Conservation (phyloP, 306 rosid species). For the Cucumis melo region DNA sequence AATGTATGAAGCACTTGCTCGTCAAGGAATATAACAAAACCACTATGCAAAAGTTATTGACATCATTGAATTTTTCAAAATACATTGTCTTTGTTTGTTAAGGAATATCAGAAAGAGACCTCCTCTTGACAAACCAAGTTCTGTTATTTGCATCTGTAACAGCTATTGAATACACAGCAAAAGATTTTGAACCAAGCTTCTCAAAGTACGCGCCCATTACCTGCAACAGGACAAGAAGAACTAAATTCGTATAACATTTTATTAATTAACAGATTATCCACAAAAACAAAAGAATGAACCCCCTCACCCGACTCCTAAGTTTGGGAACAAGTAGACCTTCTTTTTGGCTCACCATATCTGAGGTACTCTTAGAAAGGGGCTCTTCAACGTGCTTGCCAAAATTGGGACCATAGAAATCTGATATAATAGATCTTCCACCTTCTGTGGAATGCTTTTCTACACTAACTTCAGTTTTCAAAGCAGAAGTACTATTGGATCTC, state of each 20-base stretch:
- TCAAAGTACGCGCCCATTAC: slow-evolving; percentile 94
- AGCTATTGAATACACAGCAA: slow-evolving; percentile 93
- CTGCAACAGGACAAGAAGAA: slow-evolving; percentile 30
- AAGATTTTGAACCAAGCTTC: slow-evolving; percentile 71
- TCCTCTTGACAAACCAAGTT: slow-evolving; percentile 94
- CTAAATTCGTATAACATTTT: background rate
- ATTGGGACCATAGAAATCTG: slow-evolving; percentile 58
- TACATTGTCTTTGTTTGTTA: background rate
- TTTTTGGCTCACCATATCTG: slow-evolving; percentile 38
- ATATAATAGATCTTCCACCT: slow-evolving; percentile 43
- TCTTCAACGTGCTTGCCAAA: slow-evolving; percentile 41
- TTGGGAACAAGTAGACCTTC: slow-evolving; percentile 60
- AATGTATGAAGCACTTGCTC: background rate
- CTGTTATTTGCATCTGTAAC: slow-evolving; percentile 70
- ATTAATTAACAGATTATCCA: background rate
- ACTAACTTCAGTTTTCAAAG: slow-evolving; percentile 33
- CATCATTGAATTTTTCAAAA: background rate
- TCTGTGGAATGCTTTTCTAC: slow-evolving; percentile 14
- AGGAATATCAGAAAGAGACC: slow-evolving; percentile 35
- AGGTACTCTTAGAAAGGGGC: slow-evolving; percentile 31
- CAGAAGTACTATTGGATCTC: slow-evolving; percentile 76
- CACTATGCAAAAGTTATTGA: background rate
- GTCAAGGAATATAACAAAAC: background rate
- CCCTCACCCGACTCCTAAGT: slow-evolving; percentile 83
- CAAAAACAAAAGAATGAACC: slow-evolving; percentile 11